Conservation (phyloP, 345 rosid species). For the Sisymbrium irio region DNA sequence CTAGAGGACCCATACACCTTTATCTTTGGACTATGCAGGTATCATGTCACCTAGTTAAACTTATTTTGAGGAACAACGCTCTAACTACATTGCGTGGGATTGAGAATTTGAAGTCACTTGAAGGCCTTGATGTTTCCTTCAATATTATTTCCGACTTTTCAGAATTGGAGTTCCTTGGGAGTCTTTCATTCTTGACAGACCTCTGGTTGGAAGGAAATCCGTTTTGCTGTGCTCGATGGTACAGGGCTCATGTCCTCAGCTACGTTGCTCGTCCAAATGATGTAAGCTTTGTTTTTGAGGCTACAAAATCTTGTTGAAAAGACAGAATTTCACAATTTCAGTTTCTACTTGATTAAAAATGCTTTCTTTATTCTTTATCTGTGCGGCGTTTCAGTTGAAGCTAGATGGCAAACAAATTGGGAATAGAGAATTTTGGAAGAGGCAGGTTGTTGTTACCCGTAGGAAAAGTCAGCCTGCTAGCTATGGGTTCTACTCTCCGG, state of each 20-base stretch:
- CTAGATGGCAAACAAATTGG: conserved; percentile 75
- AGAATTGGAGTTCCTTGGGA: conserved; percentile 76
- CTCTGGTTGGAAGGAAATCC: conserved; percentile 99
- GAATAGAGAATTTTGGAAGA: conserved; percentile 88
- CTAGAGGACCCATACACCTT: conserved; percentile 33
- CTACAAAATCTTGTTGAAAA: not conserved
- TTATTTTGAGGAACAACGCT: conserved; percentile 95
- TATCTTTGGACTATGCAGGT: conserved; percentile 74
- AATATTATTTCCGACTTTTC: conserved; percentile 83
- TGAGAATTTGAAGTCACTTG: conserved; percentile 94
- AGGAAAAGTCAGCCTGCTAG: conserved; percentile 84
- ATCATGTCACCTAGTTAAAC: conserved; percentile 70
- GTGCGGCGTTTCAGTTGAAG: conserved; percentile 59
- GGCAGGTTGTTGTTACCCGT: conserved; percentile 75
- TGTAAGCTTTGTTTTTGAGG: conserved; percentile 44
- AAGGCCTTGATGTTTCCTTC: conserved; percentile 94
- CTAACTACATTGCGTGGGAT: conserved; percentile 83
- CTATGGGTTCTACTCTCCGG: conserved; percentile 91
- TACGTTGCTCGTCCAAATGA: conserved; percentile 57
- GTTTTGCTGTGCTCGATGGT: conserved; percentile 85
- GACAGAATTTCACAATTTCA: not conserved
- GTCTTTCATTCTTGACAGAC: conserved; percentile 58
- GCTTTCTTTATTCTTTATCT: conserved; percentile 1
- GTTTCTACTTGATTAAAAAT: not conserved
- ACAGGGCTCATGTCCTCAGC: conserved; percentile 86